Percentiles rank a stretch among this genome's conserved stretches.
Conservation (phyloP, 306 rosid genomes). For the Casuarina equisetifolia region DNA sequence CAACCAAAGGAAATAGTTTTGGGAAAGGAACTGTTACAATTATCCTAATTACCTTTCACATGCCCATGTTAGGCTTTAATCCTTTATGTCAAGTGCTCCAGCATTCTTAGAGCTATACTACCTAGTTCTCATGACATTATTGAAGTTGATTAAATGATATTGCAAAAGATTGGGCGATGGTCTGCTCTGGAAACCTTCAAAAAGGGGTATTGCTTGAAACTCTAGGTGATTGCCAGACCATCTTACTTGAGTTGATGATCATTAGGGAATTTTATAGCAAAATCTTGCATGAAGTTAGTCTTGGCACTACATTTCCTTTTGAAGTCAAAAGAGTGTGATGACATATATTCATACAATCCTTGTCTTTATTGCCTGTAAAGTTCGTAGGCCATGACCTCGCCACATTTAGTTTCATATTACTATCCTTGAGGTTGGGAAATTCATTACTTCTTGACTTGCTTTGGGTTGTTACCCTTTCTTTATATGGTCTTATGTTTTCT, state of each 20-base stretch:
- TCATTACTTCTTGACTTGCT: slow-evolving; percentile 46
- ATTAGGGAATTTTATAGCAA: slow-evolving; percentile 98
- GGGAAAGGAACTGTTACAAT: slow-evolving; percentile 65
- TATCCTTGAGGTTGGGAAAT: slow-evolving; percentile 90
- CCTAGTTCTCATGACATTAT: slow-evolving; percentile 95
- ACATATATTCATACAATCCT: slow-evolving; percentile 94
- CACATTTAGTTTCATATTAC: slow-evolving; percentile 77
- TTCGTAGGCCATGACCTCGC: slow-evolving; percentile 88
- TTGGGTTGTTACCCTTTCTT: slow-evolving; percentile 51
- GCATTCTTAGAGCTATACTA: slow-evolving; percentile 82
- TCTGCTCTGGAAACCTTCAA: slow-evolving; percentile 88
- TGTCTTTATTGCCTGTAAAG: slow-evolving; percentile 92
- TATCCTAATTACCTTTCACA: slow-evolving; percentile 62
- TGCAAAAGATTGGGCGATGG: slow-evolving; percentile 78
- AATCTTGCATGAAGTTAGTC: slow-evolving; percentile 80
- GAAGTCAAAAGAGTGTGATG: slow-evolving; percentile 79
- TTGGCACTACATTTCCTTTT: slow-evolving; percentile 97
- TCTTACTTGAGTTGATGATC: slow-evolving; percentile 97
- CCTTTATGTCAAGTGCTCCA: slow-evolving; percentile 72
- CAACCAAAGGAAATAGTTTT: slow-evolving; percentile 82
- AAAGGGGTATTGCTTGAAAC: slow-evolving; percentile 95
- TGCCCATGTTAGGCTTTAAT: slow-evolving; percentile 65
- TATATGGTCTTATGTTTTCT: slow-evolving; percentile 22
- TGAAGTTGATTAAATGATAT: slow-evolving; percentile 82
- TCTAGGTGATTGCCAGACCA: slow-evolving; percentile 76